Evolutionary conservation across 2,329 filamentous ascomycete species (phyloP).

Genomic region (Claviceps sp.): DNA sequence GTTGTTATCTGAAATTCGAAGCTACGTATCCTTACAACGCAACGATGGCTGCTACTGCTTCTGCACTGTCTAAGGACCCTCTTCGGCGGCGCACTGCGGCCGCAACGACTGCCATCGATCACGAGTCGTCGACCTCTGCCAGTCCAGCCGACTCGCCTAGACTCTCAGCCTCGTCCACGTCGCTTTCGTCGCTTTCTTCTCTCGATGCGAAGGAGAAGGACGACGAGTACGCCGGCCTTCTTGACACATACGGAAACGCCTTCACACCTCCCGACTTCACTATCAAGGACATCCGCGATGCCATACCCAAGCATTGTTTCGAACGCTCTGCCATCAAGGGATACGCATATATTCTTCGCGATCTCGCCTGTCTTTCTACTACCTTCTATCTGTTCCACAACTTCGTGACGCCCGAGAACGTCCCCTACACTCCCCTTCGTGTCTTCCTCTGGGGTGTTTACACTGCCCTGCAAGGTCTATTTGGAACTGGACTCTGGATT

Average conservation of each 20-base stretch:
- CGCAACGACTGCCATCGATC: constrained; percentile 32
- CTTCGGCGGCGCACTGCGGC: constrained; percentile 35
- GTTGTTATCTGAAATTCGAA: not conserved
- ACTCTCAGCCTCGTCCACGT: constrained; percentile 67
- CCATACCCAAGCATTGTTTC: constrained; percentile 96
- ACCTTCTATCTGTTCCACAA: constrained; percentile 85
- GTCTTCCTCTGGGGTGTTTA: constrained; percentile 50
- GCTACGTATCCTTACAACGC: constrained; percentile 1
- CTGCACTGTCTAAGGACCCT: constrained; percentile 28
- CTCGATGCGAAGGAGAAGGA: constrained; percentile 31
- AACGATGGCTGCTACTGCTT: constrained; percentile 34
- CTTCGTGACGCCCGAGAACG: constrained; percentile 72
- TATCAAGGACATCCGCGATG: constrained; percentile 93
- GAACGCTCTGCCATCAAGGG: constrained; percentile 67
- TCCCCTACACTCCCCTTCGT: constrained; percentile 57
- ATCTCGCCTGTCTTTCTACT: constrained; percentile 55
- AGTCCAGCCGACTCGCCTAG: constrained; percentile 48
- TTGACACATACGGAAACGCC: constrained; percentile 89
- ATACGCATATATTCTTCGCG: constrained; percentile 72
- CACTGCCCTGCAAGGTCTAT: constrained; percentile 78
- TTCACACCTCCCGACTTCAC: constrained; percentile 92
- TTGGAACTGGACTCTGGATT: constrained; percentile 91
- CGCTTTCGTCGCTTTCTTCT: constrained; percentile 77
- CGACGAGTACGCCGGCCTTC: constrained; percentile 47
- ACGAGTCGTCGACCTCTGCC: constrained; percentile 41